Evolutionary conservation across 129 eudicot genomes (phyloP).

Genomic region (Flaveria robusta): DNA sequence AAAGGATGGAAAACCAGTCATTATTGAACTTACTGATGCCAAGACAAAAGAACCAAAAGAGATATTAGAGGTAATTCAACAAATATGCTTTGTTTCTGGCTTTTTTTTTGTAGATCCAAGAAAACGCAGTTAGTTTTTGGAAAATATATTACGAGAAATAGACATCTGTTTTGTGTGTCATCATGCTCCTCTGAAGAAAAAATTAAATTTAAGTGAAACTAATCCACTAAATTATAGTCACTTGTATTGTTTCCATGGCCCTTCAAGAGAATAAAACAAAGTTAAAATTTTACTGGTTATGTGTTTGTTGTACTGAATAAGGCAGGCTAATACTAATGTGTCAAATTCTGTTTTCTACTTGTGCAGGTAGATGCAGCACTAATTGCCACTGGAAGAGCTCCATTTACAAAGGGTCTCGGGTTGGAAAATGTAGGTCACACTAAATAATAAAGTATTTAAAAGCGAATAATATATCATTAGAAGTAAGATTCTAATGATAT

Average conservation of each 20-base stretch:
- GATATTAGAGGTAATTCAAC: slow-evolving; percentile 66
- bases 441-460: background rate
- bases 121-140: background rate
- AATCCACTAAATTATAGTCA: background rate
- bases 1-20: slow-evolving; percentile 78
- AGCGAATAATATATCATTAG: slow-evolving; percentile 16
- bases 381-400: slow-evolving; percentile 91
- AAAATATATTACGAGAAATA: background rate
- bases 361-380: slow-evolving; percentile 79
- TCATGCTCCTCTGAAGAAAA: background rate
- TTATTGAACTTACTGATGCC: slow-evolving; percentile 89
- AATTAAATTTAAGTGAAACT: background rate
- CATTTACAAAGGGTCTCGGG: slow-evolving; percentile 76
- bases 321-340: background rate
- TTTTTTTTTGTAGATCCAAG: background rate
- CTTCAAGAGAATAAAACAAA: background rate
- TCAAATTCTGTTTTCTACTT: background rate
- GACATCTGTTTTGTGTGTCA: background rate
- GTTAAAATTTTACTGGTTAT: background rate
- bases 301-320: background rate
- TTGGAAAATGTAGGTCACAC: slow-evolving; percentile 65
- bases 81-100: slow-evolving; percentile 7
- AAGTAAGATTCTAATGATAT: slow-evolving; percentile 15
- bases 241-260: background rate
- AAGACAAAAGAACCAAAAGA: slow-evolving; percentile 81